Conservation (phyloP, 345 rosid species). For the Geranium brycei region DNA sequence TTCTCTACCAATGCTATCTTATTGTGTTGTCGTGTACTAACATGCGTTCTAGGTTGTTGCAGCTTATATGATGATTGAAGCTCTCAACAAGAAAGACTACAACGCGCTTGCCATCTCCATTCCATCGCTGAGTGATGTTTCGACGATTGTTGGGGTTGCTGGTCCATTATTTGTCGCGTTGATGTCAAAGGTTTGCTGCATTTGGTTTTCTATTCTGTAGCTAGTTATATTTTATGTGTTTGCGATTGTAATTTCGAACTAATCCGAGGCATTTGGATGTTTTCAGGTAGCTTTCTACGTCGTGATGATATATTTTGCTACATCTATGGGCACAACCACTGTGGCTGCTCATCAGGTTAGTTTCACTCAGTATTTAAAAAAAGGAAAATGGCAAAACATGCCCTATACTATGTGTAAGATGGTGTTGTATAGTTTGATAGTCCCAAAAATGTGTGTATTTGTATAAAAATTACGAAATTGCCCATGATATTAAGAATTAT, state of each 20-base stretch:
- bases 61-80: constrained; percentile 67
- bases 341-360: constrained; percentile 45
- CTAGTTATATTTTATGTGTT: not conserved
- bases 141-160: constrained; percentile 48
- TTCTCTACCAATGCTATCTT: no score
- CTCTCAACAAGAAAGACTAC: constrained; percentile 62
- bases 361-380: no score
- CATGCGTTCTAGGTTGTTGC: constrained; percentile 47
- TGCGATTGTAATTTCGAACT: not conserved
- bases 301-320: constrained; percentile 28
- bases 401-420: no score
- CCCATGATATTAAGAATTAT: no score
- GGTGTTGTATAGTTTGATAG: no score
- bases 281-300: constrained; percentile 33
- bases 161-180: constrained; percentile 66
- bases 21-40: not conserved
- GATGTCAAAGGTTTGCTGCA: constrained; percentile 52
- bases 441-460: no score
- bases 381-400: no score
- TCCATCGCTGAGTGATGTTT: constrained; percentile 49
- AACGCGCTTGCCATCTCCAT: constrained; percentile 43
- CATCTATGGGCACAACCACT: constrained; percentile 30
- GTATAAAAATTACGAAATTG: no score
- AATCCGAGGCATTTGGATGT: not conserved
- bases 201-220: not conserved